phyloP scores from a whole-genome alignment of 176 grass and related monocot species.

The Phoenix dactylifera region DNA sequence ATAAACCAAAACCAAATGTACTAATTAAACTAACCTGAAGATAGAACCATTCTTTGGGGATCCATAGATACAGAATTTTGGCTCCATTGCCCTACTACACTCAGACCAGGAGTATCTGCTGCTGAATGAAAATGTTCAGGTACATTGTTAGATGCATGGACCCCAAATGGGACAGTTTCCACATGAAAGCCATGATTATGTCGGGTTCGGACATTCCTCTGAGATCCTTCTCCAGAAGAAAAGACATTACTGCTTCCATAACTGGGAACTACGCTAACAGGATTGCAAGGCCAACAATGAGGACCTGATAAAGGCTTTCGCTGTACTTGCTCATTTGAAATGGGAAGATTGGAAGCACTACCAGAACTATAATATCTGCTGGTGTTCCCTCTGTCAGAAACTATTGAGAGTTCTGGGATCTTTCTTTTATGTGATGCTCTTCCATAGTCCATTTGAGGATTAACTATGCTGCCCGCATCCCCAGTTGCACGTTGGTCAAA shows the following conservation, averaged over 20 bases:
- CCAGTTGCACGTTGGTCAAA: neutral
- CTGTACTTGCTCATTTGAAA: neutral
- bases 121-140: neutral
- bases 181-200: neutral
- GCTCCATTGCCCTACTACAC: slow-evolving; percentile 1
- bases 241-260: neutral
- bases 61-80: neutral
- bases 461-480: neutral
- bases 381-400: neutral
- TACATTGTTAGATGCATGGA: neutral
- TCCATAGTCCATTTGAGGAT: slow-evolving; percentile 1
- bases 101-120: slow-evolving; percentile 4
- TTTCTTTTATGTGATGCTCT: slow-evolving; percentile 9
- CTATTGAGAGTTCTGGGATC: neutral
- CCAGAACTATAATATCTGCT: neutral
- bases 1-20: neutral
- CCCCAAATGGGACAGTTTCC: neutral
- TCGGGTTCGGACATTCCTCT: neutral
- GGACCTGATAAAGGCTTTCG: neutral
- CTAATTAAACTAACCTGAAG: slow-evolving; percentile 9
- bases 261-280: neutral
- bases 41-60: neutral
- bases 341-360: slow-evolving; percentile 1
- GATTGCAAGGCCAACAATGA: slow-evolving; percentile 3
- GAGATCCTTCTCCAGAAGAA: neutral